Evolutionary conservation across 2,329 filamentous ascomycete species (phyloP), one percentile per base, ranked within the genome.

Genomic region (Didymella pomorum): DNA sequence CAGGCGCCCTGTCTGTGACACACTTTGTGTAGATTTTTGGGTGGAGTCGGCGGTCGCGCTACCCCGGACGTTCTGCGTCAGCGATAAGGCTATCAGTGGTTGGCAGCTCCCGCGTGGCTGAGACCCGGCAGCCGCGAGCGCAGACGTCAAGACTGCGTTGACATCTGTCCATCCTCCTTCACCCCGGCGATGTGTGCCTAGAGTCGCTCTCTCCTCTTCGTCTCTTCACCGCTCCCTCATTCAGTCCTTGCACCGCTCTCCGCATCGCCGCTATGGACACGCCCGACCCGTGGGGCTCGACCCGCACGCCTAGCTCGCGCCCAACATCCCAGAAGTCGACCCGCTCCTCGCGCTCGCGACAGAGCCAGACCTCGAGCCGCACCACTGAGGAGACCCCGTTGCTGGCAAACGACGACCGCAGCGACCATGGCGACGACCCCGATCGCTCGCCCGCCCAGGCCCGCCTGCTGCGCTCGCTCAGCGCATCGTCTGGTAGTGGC

Each of bases 301-400:
- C 76, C 60, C 69, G 66, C 52, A 73, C 75, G 28, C 67, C 75
- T 42, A 75, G 72, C 60, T 73, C 73, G 56, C 73, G 75, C 56
- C 76, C 76, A 56, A 66, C 70, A 41, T 78, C 76, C n/a, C 71
- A 68, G 45, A 73, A 70, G 59, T 78, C 76, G 26, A 62, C 62
- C 44, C 69, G 68, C 33, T 78, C 75, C 8, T 72, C 70, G 49
- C 70, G 60, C 56, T 76, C 74, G 46, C 61, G 68, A 23, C 69
- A 59, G 26, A 75, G 73, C 33, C 67, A 72, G 44, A 60, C 69
- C 37, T 74, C 73, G 16, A 74, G 65, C 31, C 63, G 66, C 43
- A 69, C 74, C 25, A 74, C 76, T 25, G 79, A 81, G 60, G 60
- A 73, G 58, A 79, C 79, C 29, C 79, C 79, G 21, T 65, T 81